Evolutionary conservation across 371 early-diverging fungal species (phyloP).

Genomic region (Nematocida sp.): DNA sequence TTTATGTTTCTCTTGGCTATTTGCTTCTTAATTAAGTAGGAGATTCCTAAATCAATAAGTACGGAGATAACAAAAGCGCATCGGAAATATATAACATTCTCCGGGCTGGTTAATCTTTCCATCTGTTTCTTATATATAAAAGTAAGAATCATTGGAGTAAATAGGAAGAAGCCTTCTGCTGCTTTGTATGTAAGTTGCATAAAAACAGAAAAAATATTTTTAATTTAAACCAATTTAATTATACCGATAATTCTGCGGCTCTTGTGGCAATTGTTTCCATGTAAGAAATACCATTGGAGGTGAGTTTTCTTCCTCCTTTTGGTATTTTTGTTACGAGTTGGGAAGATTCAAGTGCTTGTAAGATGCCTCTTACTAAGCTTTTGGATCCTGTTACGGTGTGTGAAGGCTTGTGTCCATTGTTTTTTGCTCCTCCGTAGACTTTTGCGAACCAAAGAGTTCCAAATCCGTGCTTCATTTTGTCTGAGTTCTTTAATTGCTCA

Average conservation of each 20-base stretch:
- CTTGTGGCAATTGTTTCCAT: conserved; percentile 28
- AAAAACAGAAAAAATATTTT: conserved; percentile 18
- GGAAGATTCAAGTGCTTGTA: conserved; percentile 25
- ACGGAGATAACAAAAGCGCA: conserved; percentile 51
- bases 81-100: conserved; percentile 42
- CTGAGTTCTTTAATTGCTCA: conserved; percentile 42
- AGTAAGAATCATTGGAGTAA: conserved; percentile 14
- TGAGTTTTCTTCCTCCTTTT: conserved; percentile 46
- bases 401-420: conserved; percentile 56
- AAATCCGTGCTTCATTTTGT: conserved; percentile 42
- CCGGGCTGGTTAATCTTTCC: background rate
- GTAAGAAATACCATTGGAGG: conserved; percentile 15
- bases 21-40: conserved; percentile 56
- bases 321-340: conserved; percentile 22
- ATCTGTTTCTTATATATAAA: conserved; percentile 7
- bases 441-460: conserved; percentile 49
- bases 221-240: too few relatives aligned
- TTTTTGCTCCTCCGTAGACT: conserved; percentile 49
- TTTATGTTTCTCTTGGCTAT: conserved; percentile 57
- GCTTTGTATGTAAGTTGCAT: conserved; percentile 52
- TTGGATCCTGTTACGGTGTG: conserved; percentile 54
- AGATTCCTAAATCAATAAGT: conserved; percentile 52
- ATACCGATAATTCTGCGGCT: too few relatives aligned
- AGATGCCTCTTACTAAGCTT: conserved; percentile 47
- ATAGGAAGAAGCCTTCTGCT: conserved; percentile 48